Evolutionary conservation across 257 asterid species (phyloP).

Genomic region (Plantago elongata): DNA sequence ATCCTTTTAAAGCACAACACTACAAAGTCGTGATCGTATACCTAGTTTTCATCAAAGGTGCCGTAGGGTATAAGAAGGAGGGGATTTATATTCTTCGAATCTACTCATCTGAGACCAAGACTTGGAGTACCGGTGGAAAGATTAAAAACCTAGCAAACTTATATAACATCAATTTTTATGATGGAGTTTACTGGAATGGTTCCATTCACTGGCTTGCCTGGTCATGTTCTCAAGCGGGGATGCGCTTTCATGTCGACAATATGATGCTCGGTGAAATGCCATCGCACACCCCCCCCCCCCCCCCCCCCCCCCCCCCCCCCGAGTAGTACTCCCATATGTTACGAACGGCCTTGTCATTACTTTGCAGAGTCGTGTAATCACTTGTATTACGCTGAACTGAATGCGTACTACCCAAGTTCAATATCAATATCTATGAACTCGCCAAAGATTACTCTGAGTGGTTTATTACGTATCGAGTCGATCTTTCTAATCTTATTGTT

Average conservation of each 20-base stretch:
- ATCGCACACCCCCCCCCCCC: no score
- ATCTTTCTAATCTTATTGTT: constrained; percentile 7
- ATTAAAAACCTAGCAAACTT: no score
- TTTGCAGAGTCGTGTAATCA: constrained; percentile 28
- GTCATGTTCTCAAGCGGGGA: neutral
- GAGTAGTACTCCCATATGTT: no score
- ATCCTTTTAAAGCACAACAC: constrained; percentile 23
- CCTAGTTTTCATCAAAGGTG: no score
- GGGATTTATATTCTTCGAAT: neutral
- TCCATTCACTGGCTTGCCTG: constrained; percentile 6
- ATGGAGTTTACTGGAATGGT: constrained; percentile 18
- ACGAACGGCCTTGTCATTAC: neutral
- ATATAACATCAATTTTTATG: no score
- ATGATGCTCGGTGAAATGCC: neutral
- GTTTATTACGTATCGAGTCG: constrained; percentile 24
- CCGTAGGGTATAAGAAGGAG: no score
- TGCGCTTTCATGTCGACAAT: constrained; percentile 5
- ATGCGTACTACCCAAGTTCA: neutral
- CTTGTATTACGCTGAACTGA: constrained; percentile 21
- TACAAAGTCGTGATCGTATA: constrained; percentile 27
- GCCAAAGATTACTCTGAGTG: constrained; percentile 24
- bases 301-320: no score
- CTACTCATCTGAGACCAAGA: constrained; percentile 26
- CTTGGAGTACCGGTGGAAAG: constrained; percentile 28
- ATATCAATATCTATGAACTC: constrained; percentile 21